These are phyloP conservation scores for Aureobasidium uvarum DNA, from an alignment of 2,329 filamentous ascomycete species.

Conservation along the genomic window DNA sequence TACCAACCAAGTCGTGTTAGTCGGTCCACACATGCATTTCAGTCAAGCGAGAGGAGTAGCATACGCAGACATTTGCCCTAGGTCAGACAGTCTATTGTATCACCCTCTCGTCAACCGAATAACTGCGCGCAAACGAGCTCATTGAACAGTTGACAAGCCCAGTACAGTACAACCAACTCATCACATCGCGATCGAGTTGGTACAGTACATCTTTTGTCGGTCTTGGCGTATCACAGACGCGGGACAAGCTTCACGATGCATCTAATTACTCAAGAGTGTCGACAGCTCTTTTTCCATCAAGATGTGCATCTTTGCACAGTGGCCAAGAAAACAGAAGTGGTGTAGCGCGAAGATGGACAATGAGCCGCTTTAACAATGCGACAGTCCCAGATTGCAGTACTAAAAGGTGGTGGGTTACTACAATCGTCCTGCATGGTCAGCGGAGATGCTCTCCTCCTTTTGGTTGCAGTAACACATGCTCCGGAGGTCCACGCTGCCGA, in stretches of 20 bases:
- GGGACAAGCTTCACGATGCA: background rate
- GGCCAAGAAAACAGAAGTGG: background rate
- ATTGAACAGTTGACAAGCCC: background rate
- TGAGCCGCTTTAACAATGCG: background rate
- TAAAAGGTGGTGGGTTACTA: background rate
- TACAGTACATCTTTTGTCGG: conserved; percentile 8
- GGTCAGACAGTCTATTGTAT: background rate
- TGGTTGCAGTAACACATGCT: background rate
- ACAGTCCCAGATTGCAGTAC: too few relatives aligned
- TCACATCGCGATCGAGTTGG: background rate
- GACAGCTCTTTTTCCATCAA: background rate
- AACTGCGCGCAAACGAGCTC: conserved; percentile 8
- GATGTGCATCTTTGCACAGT: background rate
- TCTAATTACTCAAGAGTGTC: background rate
- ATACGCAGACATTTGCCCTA: background rate
- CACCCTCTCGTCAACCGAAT: background rate
- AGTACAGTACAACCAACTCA: background rate
- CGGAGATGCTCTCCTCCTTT: background rate
- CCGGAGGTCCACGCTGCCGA: background rate
- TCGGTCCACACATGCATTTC: background rate
- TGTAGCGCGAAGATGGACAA: background rate
- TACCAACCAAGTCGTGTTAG: background rate
- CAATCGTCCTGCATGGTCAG: background rate
- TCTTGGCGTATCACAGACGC: background rate
- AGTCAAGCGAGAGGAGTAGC: conserved; percentile 8